Evolutionary conservation across 495 filamentous ascomycete genomes (phyloP).

Genomic region (Thozetella sp.): DNA sequence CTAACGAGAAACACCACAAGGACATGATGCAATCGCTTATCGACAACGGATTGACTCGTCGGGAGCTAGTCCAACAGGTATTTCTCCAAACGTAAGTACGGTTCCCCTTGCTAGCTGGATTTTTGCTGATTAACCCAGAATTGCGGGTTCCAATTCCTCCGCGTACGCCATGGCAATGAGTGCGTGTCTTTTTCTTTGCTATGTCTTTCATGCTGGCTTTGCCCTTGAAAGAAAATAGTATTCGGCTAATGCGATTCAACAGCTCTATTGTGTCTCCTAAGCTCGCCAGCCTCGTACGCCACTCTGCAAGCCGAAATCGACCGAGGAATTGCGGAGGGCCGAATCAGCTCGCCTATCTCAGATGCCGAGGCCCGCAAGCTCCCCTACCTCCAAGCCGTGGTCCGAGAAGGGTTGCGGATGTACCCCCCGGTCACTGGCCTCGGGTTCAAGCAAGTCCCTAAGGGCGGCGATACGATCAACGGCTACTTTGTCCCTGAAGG

Average conservation of each 20-base stretch:
- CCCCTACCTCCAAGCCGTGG: conserved; percentile 39
- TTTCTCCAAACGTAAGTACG: conserved; percentile 15
- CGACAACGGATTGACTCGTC: conserved; percentile 11
- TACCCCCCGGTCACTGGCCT: conserved; percentile 35
- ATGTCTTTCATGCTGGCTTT: not conserved
- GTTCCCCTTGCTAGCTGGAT: not conserved
- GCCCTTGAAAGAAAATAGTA: not conserved
- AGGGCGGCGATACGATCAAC: conserved; percentile 51
- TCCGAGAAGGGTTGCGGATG: conserved; percentile 38
- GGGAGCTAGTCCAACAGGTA: conserved; percentile 12
- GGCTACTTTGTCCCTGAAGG: conserved; percentile 57
- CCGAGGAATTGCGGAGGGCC: not conserved
- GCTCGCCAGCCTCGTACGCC: not conserved
- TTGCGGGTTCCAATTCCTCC: not conserved
- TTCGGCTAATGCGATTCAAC: not conserved
- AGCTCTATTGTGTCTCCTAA: not conserved
- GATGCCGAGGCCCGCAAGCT: conserved; percentile 33
- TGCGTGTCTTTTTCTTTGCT: not conserved
- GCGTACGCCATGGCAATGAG: not conserved
- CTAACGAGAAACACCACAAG: conserved; percentile 3
- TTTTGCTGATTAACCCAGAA: not conserved
- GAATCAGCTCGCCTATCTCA: conserved; percentile 12
- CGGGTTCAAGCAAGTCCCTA: conserved; percentile 42
- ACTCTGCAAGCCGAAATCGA: not conserved
- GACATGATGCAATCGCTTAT: conserved; percentile 18